Conservation (phyloP, 2,329 filamentous ascomycete genomes). For the Neonectria magnoliae region DNA sequence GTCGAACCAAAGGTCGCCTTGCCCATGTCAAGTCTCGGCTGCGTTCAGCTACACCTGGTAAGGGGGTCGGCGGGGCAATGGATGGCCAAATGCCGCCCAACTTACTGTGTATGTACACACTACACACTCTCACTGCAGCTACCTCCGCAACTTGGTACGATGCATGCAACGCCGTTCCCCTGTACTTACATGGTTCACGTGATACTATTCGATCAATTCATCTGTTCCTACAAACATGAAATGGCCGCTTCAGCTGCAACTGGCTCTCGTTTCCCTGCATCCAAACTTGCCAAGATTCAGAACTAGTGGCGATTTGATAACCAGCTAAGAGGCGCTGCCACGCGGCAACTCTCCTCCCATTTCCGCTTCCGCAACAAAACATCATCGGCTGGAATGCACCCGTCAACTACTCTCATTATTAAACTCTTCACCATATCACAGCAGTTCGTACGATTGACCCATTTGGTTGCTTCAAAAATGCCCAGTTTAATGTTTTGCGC, state of each 20-base stretch:
- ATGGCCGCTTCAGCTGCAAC: not conserved
- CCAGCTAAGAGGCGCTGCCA: not conserved
- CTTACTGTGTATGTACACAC: too few relatives aligned
- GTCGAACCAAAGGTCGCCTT: constrained; percentile 26
- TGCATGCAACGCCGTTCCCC: not conserved
- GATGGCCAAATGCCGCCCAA: not conserved
- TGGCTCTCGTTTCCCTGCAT: not conserved
- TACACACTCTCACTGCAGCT: too few relatives aligned
- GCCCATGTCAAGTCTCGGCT: constrained; percentile 20
- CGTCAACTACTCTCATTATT: not conserved
- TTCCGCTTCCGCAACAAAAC: not conserved
- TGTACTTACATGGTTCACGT: not conserved
- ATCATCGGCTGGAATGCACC: not conserved
- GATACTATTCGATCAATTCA: not conserved
- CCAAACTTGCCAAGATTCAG: not conserved
- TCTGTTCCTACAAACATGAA: not conserved
- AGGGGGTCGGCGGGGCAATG: constrained; percentile 32
- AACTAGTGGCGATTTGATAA: not conserved
- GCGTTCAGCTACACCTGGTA: constrained; percentile 18
- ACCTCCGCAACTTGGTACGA: not conserved
- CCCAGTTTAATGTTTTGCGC: constrained; percentile 48
- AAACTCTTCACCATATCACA: constrained; percentile 14
- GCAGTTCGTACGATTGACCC: constrained; percentile 15
- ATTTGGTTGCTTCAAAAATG: constrained; percentile 39
- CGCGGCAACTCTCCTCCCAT: not conserved